Evolutionary conservation across 2,329 filamentous ascomycete genomes (phyloP).

Genomic region (Hysterium pulicare): DNA sequence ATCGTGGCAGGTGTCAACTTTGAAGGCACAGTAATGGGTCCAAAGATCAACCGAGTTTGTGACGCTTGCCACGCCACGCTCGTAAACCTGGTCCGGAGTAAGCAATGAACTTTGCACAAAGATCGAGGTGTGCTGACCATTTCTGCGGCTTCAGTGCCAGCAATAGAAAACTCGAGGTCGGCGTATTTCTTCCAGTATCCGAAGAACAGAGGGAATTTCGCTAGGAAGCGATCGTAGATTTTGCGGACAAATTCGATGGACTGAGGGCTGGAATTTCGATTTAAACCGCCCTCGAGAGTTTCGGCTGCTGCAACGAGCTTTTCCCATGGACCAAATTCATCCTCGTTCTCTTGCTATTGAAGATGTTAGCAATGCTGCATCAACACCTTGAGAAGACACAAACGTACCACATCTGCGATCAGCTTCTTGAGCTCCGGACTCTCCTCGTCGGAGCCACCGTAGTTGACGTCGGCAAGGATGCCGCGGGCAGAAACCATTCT

Average conservation of each 20-base stretch:
- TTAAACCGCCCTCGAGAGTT: slow-evolving; percentile 84
- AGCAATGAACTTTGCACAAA: slow-evolving; percentile 9
- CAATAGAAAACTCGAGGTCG: slow-evolving; percentile 94
- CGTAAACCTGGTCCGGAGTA: slow-evolving; percentile 67
- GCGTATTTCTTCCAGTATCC: slow-evolving; percentile 99
- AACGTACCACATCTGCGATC: slow-evolving; percentile 69
- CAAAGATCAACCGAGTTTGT: slow-evolving; percentile 93
- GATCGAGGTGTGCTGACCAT: slow-evolving; percentile 61
- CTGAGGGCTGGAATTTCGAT: slow-evolving; percentile 93
- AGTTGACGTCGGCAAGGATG: slow-evolving; percentile 32
- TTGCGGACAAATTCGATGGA: slow-evolving; percentile 83
- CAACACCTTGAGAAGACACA: slow-evolving; percentile 4
- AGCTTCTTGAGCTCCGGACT: slow-evolving; percentile 78
- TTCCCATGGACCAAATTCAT: slow-evolving; percentile 95
- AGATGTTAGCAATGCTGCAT: slow-evolving; percentile 12
- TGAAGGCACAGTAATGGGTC: slow-evolving; percentile 97
- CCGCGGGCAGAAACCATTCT: slow-evolving; percentile 1
- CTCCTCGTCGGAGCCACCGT: slow-evolving; percentile 74
- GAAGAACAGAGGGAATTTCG: slow-evolving; percentile 92
- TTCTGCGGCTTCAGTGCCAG: slow-evolving; percentile 92
- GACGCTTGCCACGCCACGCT: slow-evolving; percentile 90
- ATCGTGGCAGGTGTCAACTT: slow-evolving; percentile 95
- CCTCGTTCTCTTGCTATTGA: slow-evolving; percentile 63
- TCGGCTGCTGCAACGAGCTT: slow-evolving; percentile 82
- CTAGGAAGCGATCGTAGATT: slow-evolving; percentile 87